Base-by-base conservation (phyloP, 805 yeast genomes). In the Yarrowia porcina region DNA sequence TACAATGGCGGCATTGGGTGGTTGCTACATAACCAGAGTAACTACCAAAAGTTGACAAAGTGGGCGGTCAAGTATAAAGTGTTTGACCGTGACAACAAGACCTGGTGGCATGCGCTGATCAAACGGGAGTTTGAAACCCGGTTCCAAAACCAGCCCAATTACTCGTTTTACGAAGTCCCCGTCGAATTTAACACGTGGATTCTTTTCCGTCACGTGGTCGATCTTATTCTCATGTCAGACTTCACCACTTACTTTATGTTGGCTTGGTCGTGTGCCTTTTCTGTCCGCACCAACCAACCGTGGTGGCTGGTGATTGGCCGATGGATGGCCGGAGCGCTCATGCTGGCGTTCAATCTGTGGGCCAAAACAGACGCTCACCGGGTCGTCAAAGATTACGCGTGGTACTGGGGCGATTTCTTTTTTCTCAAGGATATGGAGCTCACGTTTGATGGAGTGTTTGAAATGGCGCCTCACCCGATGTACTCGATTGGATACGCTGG, bases 351-450 rank as follows among this genome's bases (percentile, higher is more conserved):
- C 77, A 89, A 89, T 70, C 77, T 87, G 28, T 87, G 94, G 91
- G 96, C 89, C 50, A 89, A 89, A 72, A 75, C 89, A 23, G 92
- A 90, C 72, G 96, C 96, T 33, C 96, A 89, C 72, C 81, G 91
- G 67, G 91, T 89, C 18, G 91, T 89, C 64, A 89, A 89, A 72
- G 96, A 89, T 71, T 89, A 85, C 71, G 96, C 96, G 11, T 89
- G 96, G 96, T 89, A 89, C 74, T 89, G 96, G 96, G 96, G 96
- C 27, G 96, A 90, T 74, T 89, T 89, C 75, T 89, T 89, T 80
- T 89, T 89, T 75, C 77, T 90, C 62, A 88, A 88, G 71, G 84
- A 83, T 63, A 74, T 79, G 44, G 86, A 87, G 64, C 79, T 89
- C 69, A 86, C 89, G 30, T 89, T 89, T 74, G 96, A 90, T 72